Evolutionary conservation across 2,329 filamentous ascomycete species (phyloP), one percentile per base, ranked within the genome.

Genomic region (Parastagonospora nodorum): DNA sequence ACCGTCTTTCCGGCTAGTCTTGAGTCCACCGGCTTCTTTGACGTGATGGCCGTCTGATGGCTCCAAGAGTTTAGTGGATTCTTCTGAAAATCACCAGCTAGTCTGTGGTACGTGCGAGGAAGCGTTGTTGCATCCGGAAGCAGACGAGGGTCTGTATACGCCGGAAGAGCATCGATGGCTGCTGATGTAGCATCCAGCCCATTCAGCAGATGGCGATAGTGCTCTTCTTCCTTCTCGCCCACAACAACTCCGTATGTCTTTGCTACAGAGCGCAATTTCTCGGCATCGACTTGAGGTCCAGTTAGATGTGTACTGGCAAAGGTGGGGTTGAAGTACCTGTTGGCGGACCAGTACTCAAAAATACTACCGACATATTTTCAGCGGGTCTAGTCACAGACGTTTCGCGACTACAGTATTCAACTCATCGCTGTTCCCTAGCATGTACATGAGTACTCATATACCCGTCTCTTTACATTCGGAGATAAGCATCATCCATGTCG

Each of bases 1-100:
- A 80, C 45, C 5, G 65, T 73, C 39, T 55, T 60, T 11, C 67
- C 71, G 12, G 53, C 45, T 3, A 75, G 63, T 29, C 45, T 45
- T 3, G 37, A 40, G 16, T 49, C 44, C 24, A 39, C 27, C 4
- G 59, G 53, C 7, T 31, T 28, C 1, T 50, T 19, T 5, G 42
- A 47, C 8, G 36, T 51, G 31, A 64, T 53, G 1, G 16, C 36
- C 5, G 55, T 51, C 36, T 50, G 56, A 42, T 64, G 57, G 31
- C 61, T 64, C 63, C 63, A 66, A n/a, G 55, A 46, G 42, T 66
- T 66, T 16, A 63, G 37, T 4, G 61, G 61, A 35, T 64, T 64
- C 9, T 53, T 42, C 19, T 42, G 36, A 7, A 41, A 27, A 36
- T 51, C 29, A n/a, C 56, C 56, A 24, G 45, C 52, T 11, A 58